Evolutionary conservation across 768 basidiomycete species (phyloP).

Genomic region (Tricholoma hemisulphureum): DNA sequence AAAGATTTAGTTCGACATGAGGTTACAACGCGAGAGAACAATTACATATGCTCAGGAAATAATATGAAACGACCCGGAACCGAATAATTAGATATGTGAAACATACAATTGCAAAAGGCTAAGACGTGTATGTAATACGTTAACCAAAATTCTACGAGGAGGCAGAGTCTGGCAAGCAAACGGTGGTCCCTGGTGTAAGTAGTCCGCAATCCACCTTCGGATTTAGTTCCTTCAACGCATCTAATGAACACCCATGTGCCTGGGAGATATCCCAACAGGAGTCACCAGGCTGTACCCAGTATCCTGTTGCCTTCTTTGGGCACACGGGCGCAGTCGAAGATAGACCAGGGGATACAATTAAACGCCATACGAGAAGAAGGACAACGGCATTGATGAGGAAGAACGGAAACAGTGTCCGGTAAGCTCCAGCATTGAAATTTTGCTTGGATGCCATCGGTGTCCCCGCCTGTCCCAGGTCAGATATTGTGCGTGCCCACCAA

Average conservation of each 20-base stretch:
- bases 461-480: conserved; percentile 12
- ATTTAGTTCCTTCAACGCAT: conserved; percentile 53
- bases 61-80: not conserved
- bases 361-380: conserved; percentile 63
- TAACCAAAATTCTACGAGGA: not conserved
- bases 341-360: conserved; percentile 46
- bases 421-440: conserved; percentile 41
- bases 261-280: conserved; percentile 64
- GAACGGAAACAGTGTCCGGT: conserved; percentile 67
- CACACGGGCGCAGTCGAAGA: conserved; percentile 34
- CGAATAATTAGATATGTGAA: not conserved
- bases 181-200: conserved; percentile 55
- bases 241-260: conserved; percentile 46
- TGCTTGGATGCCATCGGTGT: conserved; percentile 30
- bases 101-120: not conserved
- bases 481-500: not conserved
- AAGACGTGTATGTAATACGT: not conserved
- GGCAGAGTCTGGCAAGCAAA: conserved; percentile 51
- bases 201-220: conserved; percentile 52
- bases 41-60: not conserved
- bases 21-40: not conserved
- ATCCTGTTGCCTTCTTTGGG: conserved; percentile 40
- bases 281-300: conserved; percentile 57
- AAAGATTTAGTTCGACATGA: not conserved
- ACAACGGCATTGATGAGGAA: conserved; percentile 66